Evolutionary conservation across 176 grass and related monocot species (phyloP).

Genomic region (Areca catechu): DNA sequence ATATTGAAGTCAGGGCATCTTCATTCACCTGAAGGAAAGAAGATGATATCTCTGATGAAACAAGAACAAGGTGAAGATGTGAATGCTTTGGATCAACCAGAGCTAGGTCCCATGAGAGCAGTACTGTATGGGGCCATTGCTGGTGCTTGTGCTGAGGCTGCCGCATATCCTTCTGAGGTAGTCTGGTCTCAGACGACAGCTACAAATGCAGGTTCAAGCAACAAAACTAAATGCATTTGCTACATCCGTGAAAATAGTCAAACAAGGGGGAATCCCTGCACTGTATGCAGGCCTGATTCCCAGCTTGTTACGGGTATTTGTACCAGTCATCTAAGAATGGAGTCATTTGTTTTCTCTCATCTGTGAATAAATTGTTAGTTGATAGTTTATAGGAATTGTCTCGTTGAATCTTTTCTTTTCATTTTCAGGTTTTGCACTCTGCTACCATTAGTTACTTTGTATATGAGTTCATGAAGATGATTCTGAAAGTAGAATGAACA

Average conservation of each 20-base stretch:
- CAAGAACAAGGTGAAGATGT: constrained; percentile 46
- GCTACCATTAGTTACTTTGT: constrained; percentile 98
- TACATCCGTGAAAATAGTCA: constrained; percentile 76
- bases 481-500: constrained; percentile 79
- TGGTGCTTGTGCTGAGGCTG: constrained; percentile 84
- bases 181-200: constrained; percentile 73
- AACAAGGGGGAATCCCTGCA: constrained; percentile 79
- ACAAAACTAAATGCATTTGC: constrained; percentile 76
- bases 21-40: not conserved
- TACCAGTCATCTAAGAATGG: no score
- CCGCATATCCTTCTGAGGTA: constrained; percentile 88
- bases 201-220: constrained; percentile 89
- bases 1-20: not conserved
- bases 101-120: constrained; percentile 65
- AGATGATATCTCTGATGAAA: not conserved
- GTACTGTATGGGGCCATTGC: constrained; percentile 86
- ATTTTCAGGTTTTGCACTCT: constrained; percentile 69
- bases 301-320: constrained; percentile 84
- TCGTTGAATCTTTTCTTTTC: constrained; percentile 12
- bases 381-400: no score
- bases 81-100: constrained; percentile 86
- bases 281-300: constrained; percentile 93
- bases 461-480: constrained; percentile 96
- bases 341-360: no score
- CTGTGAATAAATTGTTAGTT: no score